Evolutionary conservation across 1,284 basidiomycete genomes (phyloP), one percentile per base, ranked within the genome.

Genomic region (Naganishia liquefaciens): DNA sequence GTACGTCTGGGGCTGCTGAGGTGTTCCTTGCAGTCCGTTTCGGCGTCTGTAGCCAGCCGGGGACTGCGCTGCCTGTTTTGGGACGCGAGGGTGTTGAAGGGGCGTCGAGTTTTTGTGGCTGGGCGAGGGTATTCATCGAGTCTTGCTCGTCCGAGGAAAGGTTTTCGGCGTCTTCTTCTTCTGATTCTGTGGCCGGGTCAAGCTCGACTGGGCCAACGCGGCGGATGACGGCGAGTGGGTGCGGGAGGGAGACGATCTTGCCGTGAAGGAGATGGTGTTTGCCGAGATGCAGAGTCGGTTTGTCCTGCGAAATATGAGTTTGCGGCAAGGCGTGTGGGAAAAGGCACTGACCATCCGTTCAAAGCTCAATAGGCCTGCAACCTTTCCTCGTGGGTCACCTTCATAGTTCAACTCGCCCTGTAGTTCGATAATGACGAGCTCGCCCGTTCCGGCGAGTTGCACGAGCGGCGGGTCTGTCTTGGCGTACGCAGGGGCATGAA

Each of bases 201-300:
- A 63, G 65, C 53, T 71, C 70, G 37, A 66, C 68, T 39, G 66
- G 62, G 15, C 68, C 47, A 5, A 46, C 72, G 10, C 73, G 67
- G 4, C 76, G 72, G 37, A 79, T 78, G 10, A 93, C 84, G 0
- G 87, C 91, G 50, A 90, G 82, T 0, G 91, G 90, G 73, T 89
- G 91, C 0, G 87, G 77, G 11, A 96, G 82, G 47, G 81, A 83
- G 42, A 86, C 83, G 63, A 95, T 82, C 73, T 90, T 91, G 53
- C 93, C 93, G 74, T 96, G 93, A 0, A 96, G 84, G 19, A 92
- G 81, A 73, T 96, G 90, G 76, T 94, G 88, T 61, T 69, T 68
- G 7, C 92, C 92, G 64, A 96, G 88, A 67, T 84, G 80, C 5
- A 96, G 81, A 0, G 87, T 90, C 0, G 90, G 87, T 71, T 88